phyloP scores from a whole-genome alignment of 176 grass and related monocot genomes.

The Puya raimondii region DNA sequence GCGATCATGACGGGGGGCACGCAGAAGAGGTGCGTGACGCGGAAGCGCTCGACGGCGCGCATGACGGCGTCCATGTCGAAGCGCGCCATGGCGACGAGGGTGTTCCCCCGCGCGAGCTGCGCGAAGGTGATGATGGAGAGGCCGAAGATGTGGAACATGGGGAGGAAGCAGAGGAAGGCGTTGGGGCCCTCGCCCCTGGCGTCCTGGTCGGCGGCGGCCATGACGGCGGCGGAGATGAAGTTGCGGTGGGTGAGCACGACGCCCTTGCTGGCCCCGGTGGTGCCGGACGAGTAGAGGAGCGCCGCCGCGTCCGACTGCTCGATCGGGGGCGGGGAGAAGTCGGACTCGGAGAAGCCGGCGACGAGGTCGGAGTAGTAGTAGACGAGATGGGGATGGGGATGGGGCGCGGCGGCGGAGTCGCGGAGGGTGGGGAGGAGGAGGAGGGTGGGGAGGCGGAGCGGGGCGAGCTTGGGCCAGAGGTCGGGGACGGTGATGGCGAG shows the following conservation, averaged over 20 bases:
- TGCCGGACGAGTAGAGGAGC: conserved; percentile 91
- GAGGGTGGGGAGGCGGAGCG: conserved; percentile 47
- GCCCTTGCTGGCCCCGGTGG: conserved; percentile 88
- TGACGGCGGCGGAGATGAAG: conserved; percentile 49
- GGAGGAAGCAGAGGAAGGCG: conserved; percentile 89
- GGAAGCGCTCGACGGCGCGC: conserved; percentile 42
- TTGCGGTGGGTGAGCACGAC: conserved; percentile 84
- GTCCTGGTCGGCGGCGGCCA: conserved; percentile 65
- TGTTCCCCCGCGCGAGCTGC: conserved; percentile 66
- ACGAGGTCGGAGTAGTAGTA: conserved; percentile 44
- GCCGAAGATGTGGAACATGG: conserved; percentile 98
- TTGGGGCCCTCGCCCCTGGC: conserved; percentile 43
- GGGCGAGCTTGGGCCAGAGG: conserved; percentile 38
- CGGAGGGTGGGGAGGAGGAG: conserved; percentile 23
- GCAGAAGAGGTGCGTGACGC: conserved; percentile 59
- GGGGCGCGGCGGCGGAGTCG: neutral
- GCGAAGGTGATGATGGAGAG: conserved; percentile 53
- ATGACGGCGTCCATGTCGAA: conserved; percentile 59
- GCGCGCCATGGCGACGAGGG: conserved; percentile 50
- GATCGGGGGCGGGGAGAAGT: conserved; percentile 37
- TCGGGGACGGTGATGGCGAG: conserved; percentile 50
- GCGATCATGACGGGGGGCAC: conserved; percentile 93
- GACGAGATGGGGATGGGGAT: too few species aligned
- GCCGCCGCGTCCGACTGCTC: conserved; percentile 52
- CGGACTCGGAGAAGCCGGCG: conserved; percentile 13